Conservation (phyloP, 1,284 basidiomycete genomes). For the Melampsora larici-populina region DNA sequence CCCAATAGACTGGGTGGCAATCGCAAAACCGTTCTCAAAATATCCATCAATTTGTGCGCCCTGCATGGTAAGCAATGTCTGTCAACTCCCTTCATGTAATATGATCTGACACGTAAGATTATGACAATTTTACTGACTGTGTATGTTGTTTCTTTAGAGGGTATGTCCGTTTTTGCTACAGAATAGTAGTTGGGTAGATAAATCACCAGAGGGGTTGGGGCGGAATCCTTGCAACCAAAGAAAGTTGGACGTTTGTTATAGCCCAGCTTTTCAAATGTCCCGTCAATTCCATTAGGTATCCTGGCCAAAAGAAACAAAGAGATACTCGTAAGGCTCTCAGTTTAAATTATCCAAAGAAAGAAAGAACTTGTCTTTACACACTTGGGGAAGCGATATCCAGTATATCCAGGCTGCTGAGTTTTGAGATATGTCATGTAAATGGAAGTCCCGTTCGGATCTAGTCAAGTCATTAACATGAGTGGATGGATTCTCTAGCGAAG, state of each 20-base stretch:
- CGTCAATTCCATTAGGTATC: constrained; percentile 37
- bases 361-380: background rate
- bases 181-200: constrained; percentile 42
- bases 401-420: constrained; percentile 15
- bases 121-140: background rate
- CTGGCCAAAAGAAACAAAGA: background rate
- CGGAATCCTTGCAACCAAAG: constrained; percentile 23
- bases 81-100: background rate
- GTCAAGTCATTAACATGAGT: background rate
- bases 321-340: background rate
- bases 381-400: constrained; percentile 33
- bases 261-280: constrained; percentile 23
- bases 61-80: background rate
- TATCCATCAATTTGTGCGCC: constrained; percentile 29
- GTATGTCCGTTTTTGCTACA: constrained; percentile 17
- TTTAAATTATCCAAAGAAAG: background rate
- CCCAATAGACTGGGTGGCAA: constrained; percentile 28
- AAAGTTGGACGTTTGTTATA: constrained; percentile 36
- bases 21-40: constrained; percentile 31
- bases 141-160: constrained; percentile 17
- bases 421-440: constrained; percentile 31
- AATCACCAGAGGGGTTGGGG: constrained; percentile 21
- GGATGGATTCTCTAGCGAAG: background rate
- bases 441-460: constrained; percentile 42
- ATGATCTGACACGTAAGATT: background rate